Base-by-base conservation (phyloP, 306 rosid genomes). In the Pyrus communis region DNA sequence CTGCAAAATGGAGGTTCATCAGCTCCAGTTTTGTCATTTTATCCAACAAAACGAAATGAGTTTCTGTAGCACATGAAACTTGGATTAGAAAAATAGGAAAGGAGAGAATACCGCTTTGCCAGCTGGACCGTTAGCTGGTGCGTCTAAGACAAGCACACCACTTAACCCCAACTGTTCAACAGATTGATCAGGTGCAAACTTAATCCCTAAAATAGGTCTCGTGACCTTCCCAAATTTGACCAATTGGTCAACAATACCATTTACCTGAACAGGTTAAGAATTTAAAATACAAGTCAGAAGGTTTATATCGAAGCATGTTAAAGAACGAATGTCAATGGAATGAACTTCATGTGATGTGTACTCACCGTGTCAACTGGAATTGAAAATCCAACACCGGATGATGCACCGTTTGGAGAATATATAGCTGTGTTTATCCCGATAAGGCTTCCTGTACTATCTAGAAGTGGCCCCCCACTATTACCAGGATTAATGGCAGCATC, bases 401-500 rank as follows among this genome's bases (percentile, higher is more conserved):
- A 96, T 33, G 97, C 98, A 75, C 99, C 99, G 1, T 98, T 92
- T 21, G 99, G 97, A 28, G 99, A 96, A 83, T 96, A 96, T 84
- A 96, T 92, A 10, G 99, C 99, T 17, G 98, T 96, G 78, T 96
- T 96, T 79, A 96, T 92, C 64, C 99, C 99, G 9, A 96, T 96
- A 75, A 96, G 98, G 79, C 78, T 96, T 67, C 98, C 99, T 4
- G 99, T 73, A 86, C 99, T 96, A 84, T 96, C 99, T 46, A 96
- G 89, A 75, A 96, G 99, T 60, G 99, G 99, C 18, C 99, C 99
- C 67, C 99, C 99, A 77, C 99, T 96, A 76, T 96, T 96, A 30
- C 99, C 99, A 4, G 99, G 99, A 81, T 96, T 96, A 82, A 96
- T 96, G 61, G 99, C 99, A 81, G 99, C 99, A 88, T 92, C 99